Evolutionary conservation across 208 protist genomes (phyloP).

Genomic region (Leishmania arabica): DNA sequence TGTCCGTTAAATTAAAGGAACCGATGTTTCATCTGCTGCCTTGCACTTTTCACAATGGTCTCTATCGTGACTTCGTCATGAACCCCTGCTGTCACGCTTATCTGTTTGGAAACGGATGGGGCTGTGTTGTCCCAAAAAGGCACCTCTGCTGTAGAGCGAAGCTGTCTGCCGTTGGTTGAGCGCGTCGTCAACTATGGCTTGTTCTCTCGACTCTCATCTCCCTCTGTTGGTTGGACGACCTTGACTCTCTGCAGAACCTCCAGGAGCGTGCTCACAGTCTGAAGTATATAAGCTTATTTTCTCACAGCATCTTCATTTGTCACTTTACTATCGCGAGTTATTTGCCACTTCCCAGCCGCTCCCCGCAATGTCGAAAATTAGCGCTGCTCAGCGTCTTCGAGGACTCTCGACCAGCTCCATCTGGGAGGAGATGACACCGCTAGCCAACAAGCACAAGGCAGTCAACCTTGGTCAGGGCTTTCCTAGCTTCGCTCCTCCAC

Average conservation of each 20-base stretch:
- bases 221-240: not conserved
- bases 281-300: not conserved
- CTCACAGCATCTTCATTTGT: not conserved
- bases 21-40: not conserved
- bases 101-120: not conserved
- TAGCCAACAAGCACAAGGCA: constrained; percentile 83
- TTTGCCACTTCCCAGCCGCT: not conserved
- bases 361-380: constrained; percentile 26
- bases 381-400: constrained; percentile 36
- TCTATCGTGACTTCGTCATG: no score
- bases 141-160: not conserved
- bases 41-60: no score
- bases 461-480: constrained; percentile 95
- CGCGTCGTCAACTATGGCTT: not conserved
- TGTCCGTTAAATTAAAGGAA: no score
- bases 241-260: not conserved
- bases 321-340: not conserved
- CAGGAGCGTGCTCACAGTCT: no score
- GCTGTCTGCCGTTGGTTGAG: not conserved
- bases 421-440: constrained; percentile 87
- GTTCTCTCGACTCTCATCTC: not conserved
- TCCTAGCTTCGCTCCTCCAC: constrained; percentile 77
- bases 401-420: constrained; percentile 48
- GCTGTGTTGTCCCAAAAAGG: not conserved
- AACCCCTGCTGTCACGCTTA: no score